Percentiles rank a stretch among this genome's conserved stretches.
phyloP scores from a whole-genome alignment of 306 rosid species.

The Sphenostylis stenocarpa region DNA sequence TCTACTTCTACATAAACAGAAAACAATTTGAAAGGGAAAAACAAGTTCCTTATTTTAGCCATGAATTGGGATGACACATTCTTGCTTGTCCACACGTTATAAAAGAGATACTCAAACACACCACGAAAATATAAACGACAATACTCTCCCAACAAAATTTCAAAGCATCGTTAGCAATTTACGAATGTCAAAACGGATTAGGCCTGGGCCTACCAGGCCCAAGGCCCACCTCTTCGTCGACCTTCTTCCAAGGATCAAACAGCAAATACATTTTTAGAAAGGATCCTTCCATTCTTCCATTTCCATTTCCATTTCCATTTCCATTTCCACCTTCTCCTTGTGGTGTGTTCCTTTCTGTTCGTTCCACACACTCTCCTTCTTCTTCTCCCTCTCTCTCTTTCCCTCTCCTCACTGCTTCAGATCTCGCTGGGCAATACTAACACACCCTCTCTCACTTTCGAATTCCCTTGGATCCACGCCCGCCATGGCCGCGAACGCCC shows the following conservation, averaged over 20 bases:
- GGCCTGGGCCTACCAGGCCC: not conserved
- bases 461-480: slow-evolving; percentile 24
- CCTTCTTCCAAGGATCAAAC: not conserved
- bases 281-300: not conserved
- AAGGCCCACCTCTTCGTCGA: not conserved
- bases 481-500: slow-evolving; percentile 70
- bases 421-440: slow-evolving; percentile 39
- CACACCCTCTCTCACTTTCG: not conserved
- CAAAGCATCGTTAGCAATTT: not conserved
- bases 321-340: slow-evolving; percentile 1
- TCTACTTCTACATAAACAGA: too few relatives aligned
- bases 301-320: slow-evolving; percentile 11
- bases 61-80: not conserved
- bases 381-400: slow-evolving; percentile 22
- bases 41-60: not conserved
- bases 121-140: not conserved
- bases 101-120: not conserved
- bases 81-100: not conserved
- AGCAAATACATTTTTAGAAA: slow-evolving; percentile 31
- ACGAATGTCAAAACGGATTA: not conserved
- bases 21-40: not conserved
- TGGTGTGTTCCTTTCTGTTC: not conserved
- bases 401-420: slow-evolving; percentile 37
- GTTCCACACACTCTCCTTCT: slow-evolving; percentile 37
- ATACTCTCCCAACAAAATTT: not conserved